Conservation (phyloP, 768 basidiomycete genomes). For the Macrolepiota dolichaula region DNA sequence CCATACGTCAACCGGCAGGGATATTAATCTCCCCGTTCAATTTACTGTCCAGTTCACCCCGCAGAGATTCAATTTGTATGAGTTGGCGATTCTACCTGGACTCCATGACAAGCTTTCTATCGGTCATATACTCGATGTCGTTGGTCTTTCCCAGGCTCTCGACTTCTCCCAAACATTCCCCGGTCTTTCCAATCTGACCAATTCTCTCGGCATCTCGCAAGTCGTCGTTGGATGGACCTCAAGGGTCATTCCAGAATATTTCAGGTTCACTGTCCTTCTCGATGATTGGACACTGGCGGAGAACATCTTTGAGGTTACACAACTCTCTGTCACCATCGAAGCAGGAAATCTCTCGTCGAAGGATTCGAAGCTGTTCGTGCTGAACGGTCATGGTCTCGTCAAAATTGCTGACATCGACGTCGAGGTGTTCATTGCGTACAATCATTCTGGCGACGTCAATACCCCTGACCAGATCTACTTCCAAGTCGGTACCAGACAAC, state of each 20-base stretch:
- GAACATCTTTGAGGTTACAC: neutral
- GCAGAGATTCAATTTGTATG: neutral
- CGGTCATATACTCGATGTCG: neutral
- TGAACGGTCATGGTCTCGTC: neutral
- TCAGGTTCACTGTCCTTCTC: neutral
- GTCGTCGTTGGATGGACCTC: neutral
- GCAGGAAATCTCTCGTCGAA: neutral
- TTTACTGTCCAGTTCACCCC: neutral
- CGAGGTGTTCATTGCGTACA: neutral
- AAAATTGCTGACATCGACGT: neutral
- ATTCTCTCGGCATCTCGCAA: neutral
- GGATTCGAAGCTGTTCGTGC: neutral
- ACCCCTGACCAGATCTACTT: neutral
- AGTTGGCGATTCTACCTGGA: neutral
- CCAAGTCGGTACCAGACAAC: neutral
- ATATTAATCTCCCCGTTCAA: neutral
- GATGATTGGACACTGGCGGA: neutral
- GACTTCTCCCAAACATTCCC: neutral
- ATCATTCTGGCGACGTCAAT: neutral
- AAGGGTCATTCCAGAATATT: neutral
- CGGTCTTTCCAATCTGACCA: neutral
- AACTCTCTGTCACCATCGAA: neutral
- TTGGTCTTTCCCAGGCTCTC: neutral
- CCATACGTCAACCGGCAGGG: neutral
- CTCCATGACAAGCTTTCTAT: neutral